A percentile compares a stretch with the other conserved stretches of the same genome.
These are phyloP conservation scores for Fusarium buxicola DNA, from an alignment of 2,329 filamentous ascomycete genomes.

Conservation along the genomic window DNA sequence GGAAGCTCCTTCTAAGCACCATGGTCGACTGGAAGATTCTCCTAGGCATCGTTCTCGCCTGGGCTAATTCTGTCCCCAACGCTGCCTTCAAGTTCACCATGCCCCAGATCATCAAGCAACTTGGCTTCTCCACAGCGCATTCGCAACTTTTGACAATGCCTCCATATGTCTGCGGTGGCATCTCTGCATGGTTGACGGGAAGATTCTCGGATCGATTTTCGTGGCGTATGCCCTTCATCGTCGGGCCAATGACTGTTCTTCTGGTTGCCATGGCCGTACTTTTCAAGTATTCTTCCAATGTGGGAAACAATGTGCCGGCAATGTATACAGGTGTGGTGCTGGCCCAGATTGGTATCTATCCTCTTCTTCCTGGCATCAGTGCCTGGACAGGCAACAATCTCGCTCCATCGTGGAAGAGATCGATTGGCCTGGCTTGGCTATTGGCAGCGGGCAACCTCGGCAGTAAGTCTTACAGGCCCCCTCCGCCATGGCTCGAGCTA, in stretches of 20 bases:
- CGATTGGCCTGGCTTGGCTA: constrained; percentile 42
- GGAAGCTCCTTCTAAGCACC: constrained; percentile 46
- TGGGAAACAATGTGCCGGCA: constrained; percentile 50
- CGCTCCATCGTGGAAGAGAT: constrained; percentile 39
- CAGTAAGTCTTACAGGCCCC: constrained; percentile 25
- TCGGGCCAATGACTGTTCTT: constrained; percentile 46
- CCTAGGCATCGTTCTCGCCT: constrained; percentile 49
- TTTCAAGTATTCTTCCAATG: constrained; percentile 49
- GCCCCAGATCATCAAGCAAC: constrained; percentile 54
- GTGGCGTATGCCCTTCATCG: constrained; percentile 55
- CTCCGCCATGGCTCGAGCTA: not conserved
- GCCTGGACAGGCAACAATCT: constrained; percentile 44
- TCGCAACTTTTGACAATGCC: constrained; percentile 49
- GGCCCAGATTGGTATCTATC: constrained; percentile 46
- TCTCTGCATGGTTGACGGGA: constrained; percentile 45
- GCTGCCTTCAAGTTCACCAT: constrained; percentile 45
- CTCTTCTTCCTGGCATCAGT: constrained; percentile 45
- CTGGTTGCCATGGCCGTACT: constrained; percentile 50
- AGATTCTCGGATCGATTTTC: constrained; percentile 50
- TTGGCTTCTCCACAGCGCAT: constrained; percentile 51
- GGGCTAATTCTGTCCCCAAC: constrained; percentile 43
- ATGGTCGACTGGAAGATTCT: constrained; percentile 57
- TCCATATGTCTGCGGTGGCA: constrained; percentile 50
- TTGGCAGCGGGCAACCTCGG: constrained; percentile 40
- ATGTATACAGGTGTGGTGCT: constrained; percentile 30